Conservation (phyloP, 2,329 filamentous ascomycete genomes). For the Trichoderma atrobrunneum region DNA sequence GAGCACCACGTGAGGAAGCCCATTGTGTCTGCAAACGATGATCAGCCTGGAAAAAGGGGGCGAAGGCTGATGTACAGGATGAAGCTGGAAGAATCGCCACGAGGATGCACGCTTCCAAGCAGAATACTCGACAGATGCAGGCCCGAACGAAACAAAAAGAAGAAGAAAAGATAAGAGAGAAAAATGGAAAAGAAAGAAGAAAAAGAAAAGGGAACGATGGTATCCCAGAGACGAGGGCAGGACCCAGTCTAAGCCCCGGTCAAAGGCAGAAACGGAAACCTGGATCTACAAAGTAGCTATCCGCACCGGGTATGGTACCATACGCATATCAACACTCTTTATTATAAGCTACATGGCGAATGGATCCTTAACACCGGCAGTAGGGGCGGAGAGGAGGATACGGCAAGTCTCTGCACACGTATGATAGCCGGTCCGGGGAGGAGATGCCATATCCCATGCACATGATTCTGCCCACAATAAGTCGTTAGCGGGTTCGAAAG, state of each 20-base stretch:
- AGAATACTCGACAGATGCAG: background rate
- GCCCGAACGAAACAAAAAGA: background rate
- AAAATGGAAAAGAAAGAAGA: background rate
- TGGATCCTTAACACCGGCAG: background rate
- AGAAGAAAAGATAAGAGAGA: no score
- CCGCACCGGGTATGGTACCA: background rate
- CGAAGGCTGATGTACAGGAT: background rate
- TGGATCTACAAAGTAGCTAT: background rate
- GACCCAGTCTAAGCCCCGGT: background rate
- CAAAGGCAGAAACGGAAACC: background rate
- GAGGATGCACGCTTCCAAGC: background rate
- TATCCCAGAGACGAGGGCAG: background rate
- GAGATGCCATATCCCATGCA: background rate
- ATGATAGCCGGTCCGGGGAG: background rate
- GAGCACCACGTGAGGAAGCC: constrained; percentile 54
- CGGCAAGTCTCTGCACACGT: background rate
- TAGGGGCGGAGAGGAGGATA: background rate
- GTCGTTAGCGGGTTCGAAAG: background rate
- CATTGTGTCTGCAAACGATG: constrained; percentile 37
- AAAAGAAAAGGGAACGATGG: background rate
- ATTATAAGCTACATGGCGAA: background rate
- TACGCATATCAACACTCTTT: background rate
- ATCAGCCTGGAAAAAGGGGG: background rate
- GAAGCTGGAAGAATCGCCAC: background rate
- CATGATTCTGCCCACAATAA: background rate